These are phyloP conservation scores for Rhytidhysteron rufulum DNA, from an alignment of 2,329 filamentous ascomycete species.

Conservation along the genomic window DNA sequence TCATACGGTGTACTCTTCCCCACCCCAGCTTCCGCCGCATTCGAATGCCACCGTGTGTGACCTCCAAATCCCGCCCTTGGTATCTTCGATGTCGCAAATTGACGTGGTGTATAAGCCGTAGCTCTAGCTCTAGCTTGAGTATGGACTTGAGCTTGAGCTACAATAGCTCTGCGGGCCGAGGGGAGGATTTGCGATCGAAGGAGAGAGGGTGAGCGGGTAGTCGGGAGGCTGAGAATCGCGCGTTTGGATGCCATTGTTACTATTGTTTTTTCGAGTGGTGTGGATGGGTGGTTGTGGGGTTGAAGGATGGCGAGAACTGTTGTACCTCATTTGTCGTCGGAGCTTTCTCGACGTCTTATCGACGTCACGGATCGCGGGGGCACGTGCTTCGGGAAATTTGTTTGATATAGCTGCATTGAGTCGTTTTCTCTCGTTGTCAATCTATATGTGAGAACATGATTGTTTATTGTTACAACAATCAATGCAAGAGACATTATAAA, in stretches of 20 bases:
- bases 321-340: too few relatives aligned
- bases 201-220: slow-evolving; percentile 6
- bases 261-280: neutral
- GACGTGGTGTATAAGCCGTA: neutral
- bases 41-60: slow-evolving; percentile 35
- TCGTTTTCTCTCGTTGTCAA: too few relatives aligned
- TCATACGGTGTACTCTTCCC: slow-evolving; percentile 34
- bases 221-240: slow-evolving; percentile 11
- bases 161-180: neutral
- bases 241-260: slow-evolving; percentile 18
- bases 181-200: slow-evolving; percentile 3
- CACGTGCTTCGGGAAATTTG: neutral
- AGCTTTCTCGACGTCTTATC: too few relatives aligned
- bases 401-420: neutral
- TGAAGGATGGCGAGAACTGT: neutral
- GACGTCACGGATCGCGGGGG: neutral
- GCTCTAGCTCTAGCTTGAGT: neutral
- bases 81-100: neutral
- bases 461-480: too few relatives aligned
- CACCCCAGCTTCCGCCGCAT: slow-evolving; percentile 17
- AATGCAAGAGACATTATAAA: neutral
- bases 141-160: too few relatives aligned
- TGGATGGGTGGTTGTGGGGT: neutral
- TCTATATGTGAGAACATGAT: too few relatives aligned
- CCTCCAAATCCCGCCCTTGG: too few relatives aligned